phyloP scores from a whole-genome alignment of 2,329 filamentous ascomycete species.

The Diaporthe capsici region DNA sequence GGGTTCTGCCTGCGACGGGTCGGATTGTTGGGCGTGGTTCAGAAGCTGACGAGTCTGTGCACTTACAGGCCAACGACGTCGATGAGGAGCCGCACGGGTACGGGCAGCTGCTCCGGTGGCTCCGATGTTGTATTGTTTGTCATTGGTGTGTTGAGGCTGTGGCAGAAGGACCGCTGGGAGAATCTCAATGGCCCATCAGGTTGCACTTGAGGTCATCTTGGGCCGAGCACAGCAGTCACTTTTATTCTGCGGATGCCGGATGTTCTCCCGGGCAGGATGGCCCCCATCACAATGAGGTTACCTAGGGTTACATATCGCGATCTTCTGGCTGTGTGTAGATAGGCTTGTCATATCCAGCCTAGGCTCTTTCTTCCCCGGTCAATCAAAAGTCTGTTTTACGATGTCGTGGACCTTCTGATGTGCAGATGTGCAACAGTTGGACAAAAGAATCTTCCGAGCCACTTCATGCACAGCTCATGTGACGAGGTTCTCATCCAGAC shows the following conservation, averaged over 20 bases:
- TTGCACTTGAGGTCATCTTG: background rate
- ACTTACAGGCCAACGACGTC: slow-evolving; percentile 31
- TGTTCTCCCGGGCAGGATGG: background rate
- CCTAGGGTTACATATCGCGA: background rate
- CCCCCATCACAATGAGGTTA: background rate
- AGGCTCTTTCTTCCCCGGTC: background rate
- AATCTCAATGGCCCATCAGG: background rate
- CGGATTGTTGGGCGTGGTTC: background rate
- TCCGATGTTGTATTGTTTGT: slow-evolving; percentile 4
- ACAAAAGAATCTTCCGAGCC: slow-evolving; percentile 15
- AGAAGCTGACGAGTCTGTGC: slow-evolving; percentile 2
- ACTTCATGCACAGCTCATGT: slow-evolving; percentile 31
- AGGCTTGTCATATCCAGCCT: background rate
- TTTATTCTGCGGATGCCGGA: background rate
- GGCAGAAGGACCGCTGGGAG: background rate
- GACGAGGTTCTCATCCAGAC: background rate
- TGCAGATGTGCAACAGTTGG: background rate
- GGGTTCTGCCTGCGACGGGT: too few species aligned
- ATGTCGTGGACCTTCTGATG: background rate
- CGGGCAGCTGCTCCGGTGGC: background rate
- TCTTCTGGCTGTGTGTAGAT: background rate
- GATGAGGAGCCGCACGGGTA: slow-evolving; percentile 28
- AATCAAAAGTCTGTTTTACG: slow-evolving; percentile 24
- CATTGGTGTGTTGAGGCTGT: background rate
- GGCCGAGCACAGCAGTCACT: background rate